These are phyloP conservation scores for Aspergillus latus DNA, from an alignment of 2,329 filamentous ascomycete species.

Conservation along the genomic window DNA sequence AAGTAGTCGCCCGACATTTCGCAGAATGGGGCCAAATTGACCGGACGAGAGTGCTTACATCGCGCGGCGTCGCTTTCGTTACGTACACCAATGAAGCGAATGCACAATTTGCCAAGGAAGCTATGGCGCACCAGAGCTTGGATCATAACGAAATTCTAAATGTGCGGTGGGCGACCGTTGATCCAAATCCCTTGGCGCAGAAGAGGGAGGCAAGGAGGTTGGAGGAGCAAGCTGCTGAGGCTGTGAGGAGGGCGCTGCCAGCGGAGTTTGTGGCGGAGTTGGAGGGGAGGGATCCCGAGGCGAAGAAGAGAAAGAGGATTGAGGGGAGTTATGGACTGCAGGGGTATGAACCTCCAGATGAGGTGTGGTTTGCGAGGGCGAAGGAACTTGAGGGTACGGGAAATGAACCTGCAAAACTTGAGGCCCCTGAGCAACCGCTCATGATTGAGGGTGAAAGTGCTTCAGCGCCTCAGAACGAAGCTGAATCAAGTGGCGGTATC, in stretches of 20 bases:
- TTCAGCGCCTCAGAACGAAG: constrained; percentile 34
- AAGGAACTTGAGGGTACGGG: constrained; percentile 66
- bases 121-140: constrained; percentile 91
- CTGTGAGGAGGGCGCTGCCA: constrained; percentile 81
- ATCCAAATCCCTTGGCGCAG: constrained; percentile 93
- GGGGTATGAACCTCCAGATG: constrained; percentile 91
- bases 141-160: constrained; percentile 93
- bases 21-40: constrained; percentile 96
- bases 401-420: constrained; percentile 58
- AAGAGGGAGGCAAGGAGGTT: constrained; percentile 84
- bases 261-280: constrained; percentile 91
- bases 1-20: constrained; percentile 91
- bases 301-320: constrained; percentile 82
- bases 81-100: constrained; percentile 92
- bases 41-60: constrained; percentile 81
- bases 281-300: constrained; percentile 84
- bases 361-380: constrained; percentile 86
- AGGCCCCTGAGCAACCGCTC: constrained; percentile 46
- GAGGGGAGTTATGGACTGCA: constrained; percentile 85
- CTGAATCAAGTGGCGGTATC: constrained; percentile 61
- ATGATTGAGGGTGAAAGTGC: constrained; percentile 46
- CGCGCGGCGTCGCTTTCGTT: constrained; percentile 87
- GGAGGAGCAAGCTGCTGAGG: constrained; percentile 95
- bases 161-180: constrained; percentile 93
- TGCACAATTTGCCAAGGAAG: constrained; percentile 86